Evolutionary conservation across 345 rosid species (phyloP), one percentile per base, ranked within the genome.

Genomic region (Crucihimalaya himalaica): DNA sequence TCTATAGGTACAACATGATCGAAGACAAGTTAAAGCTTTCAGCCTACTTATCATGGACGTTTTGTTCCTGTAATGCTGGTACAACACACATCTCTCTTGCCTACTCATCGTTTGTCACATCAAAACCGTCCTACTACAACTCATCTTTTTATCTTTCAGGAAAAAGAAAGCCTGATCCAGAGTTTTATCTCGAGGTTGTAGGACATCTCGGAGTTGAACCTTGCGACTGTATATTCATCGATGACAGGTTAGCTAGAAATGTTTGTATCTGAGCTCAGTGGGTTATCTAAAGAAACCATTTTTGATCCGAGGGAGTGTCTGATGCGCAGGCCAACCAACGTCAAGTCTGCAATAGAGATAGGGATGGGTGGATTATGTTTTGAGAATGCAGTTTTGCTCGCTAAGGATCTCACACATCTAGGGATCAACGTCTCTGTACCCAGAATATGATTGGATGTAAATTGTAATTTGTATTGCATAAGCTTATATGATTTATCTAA

Each of bases 141-240:
- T 9, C 31, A 16, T 65, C 27, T 77, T 25, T 63, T 28, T 28
- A 8, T 34, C 23, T 74, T 71, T 37, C 79, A 94, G 97, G 98
- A 50, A 94, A 87, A 80, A 91, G 97, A 83, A 91, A 94, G 83
- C 98, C 98, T 68, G 92, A 94, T 76, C 93, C 77, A 59, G 84
- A 83, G 47, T 86, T 85, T 78, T 91, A 83, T 75, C 73, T 79
- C 73, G 88, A 87, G 68, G 92, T 72, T 51, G 74, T 85, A 58
- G 67, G 70, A 61, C 86, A 83, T 71, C 97, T 91, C 45, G 73
- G 83, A 58, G 92, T 91, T 64, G 88, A 94, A 70, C 87, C 98
- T 55, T 68, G 65, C 23, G 77, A 80, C 81, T 91, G 98, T 76
- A 72, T 94, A 63, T 91, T 94, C 75, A 63, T 91, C 50, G 96